phyloP scores from a whole-genome alignment of 495 filamentous ascomycete genomes.

The Penicillium fimorum region DNA sequence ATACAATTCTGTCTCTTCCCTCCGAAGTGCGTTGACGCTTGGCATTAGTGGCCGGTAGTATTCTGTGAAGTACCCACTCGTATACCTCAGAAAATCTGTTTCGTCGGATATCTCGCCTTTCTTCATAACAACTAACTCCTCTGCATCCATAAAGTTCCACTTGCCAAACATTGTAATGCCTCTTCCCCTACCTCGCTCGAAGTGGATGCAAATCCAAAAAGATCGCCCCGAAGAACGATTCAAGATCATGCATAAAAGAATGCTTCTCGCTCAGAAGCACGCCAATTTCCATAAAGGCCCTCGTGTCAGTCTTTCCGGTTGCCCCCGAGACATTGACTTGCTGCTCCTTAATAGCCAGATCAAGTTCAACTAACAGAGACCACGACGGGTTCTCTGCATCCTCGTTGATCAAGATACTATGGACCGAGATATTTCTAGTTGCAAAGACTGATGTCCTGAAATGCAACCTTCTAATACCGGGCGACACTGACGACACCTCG shows the following conservation, averaged over 20 bases:
- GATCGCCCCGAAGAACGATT: constrained; percentile 56
- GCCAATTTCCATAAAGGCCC: constrained; percentile 35
- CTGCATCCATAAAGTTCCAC: constrained; percentile 27
- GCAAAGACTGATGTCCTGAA: constrained; percentile 37
- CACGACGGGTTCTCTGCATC: constrained; percentile 30
- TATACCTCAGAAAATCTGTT: constrained; percentile 25
- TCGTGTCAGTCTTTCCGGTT: constrained; percentile 29
- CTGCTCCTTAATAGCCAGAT: constrained; percentile 32
- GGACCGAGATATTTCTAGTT: constrained; percentile 38
- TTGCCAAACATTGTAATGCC: constrained; percentile 21
- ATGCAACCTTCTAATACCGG: constrained; percentile 35
- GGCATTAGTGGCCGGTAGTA: constrained; percentile 35
- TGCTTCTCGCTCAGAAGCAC: constrained; percentile 23
- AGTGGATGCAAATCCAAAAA: constrained; percentile 51
- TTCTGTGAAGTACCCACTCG: constrained; percentile 32
- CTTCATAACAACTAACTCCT: constrained; percentile 24
- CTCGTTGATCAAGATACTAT: constrained; percentile 38
- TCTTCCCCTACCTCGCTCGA: constrained; percentile 19
- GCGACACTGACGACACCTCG: no score
- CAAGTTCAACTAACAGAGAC: constrained; percentile 36
- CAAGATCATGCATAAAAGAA: constrained; percentile 37
- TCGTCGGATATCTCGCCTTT: constrained; percentile 30
- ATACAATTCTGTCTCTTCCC: constrained; percentile 28
- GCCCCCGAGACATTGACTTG: constrained; percentile 22
- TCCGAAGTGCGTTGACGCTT: constrained; percentile 35